phyloP scores from a whole-genome alignment of 176 grass and related monocot species.

The Triticum monococcum region DNA sequence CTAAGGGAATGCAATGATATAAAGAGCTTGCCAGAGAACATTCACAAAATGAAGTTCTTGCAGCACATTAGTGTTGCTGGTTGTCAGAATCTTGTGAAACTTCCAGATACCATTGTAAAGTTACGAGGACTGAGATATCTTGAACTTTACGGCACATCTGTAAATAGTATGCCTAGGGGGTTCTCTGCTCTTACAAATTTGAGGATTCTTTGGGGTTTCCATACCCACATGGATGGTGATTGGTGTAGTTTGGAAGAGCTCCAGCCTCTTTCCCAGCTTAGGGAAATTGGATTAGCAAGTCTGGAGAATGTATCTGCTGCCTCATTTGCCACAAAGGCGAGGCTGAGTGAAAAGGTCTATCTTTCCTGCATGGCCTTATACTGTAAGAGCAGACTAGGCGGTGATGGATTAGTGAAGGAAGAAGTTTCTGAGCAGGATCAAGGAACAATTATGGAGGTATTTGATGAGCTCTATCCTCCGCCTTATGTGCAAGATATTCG shows the following conservation, averaged over 20 bases:
- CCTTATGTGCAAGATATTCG: background rate
- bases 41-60: background rate
- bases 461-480: background rate
- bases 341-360: background rate
- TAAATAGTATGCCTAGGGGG: background rate
- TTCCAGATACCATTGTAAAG: background rate
- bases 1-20: background rate
- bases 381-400: background rate
- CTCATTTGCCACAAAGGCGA: background rate
- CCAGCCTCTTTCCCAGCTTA: background rate
- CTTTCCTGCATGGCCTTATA: background rate
- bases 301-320: background rate
- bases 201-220: background rate
- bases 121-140: background rate
- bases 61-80: background rate
- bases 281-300: background rate
- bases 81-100: background rate
- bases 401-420: background rate
- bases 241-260: conserved; percentile 1
- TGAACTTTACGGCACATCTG: background rate
- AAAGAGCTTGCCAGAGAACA: background rate
- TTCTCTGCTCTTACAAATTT: background rate
- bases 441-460: background rate
- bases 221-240: background rate
- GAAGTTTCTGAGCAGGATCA: background rate